These are phyloP conservation scores for Fusarium incarnatum DNA, from an alignment of 2,329 filamentous ascomycete genomes.

Conservation along the genomic window DNA sequence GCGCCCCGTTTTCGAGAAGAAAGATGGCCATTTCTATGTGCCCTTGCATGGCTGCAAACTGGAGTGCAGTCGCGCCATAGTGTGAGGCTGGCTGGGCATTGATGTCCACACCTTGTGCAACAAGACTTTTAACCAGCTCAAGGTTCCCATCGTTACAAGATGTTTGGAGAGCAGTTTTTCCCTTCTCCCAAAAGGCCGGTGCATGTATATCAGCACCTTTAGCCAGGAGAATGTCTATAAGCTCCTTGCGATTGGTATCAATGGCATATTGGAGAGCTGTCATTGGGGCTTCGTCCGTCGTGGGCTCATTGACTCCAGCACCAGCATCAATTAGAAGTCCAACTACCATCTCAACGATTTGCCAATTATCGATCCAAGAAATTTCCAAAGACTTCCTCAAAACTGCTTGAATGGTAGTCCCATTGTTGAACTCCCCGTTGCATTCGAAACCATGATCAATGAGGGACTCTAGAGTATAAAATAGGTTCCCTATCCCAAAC, in stretches of 20 bases:
- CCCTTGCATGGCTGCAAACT: neutral
- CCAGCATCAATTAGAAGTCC: neutral
- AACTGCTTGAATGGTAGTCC: too few relatives aligned
- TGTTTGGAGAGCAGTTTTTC: neutral
- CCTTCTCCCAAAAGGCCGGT: neutral
- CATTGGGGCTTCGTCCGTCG: neutral
- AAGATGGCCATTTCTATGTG: neutral
- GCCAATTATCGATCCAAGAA: too few relatives aligned
- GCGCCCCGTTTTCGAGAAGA: neutral
- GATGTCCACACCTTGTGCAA: neutral
- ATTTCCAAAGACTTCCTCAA: too few relatives aligned
- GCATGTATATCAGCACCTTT: neutral
- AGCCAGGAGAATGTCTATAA: rapidly evolving
- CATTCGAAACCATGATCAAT: neutral
- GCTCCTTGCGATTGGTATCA: neutral
- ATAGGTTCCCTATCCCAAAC: too few relatives aligned
- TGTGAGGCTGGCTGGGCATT: neutral
- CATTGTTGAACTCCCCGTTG: neutral
- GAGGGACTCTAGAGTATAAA: neutral
- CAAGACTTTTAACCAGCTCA: neutral
- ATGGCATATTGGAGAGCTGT: neutral
- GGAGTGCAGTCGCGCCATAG: neutral
- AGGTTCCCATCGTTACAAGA: neutral
- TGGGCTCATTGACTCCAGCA: neutral
- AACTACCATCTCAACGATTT: too few relatives aligned